Evolutionary conservation across 1,284 basidiomycete species (phyloP).

Genomic region (Cryptococcus neoformans): DNA sequence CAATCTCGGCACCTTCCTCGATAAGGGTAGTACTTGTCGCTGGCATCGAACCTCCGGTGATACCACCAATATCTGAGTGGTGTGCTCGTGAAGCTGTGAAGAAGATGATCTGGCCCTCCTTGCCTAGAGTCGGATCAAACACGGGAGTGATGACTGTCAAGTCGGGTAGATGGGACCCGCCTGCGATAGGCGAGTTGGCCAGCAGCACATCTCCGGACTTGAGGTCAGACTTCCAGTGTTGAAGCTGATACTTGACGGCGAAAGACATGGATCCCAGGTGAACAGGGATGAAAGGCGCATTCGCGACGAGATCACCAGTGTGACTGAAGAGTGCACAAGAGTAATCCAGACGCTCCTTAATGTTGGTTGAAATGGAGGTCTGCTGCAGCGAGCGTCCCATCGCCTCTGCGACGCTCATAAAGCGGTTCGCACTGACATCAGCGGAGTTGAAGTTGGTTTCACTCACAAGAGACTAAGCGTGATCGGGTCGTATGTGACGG

Average conservation of each 20-base stretch:
- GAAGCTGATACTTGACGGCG: slow-evolving; percentile 35
- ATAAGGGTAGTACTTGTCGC: slow-evolving; percentile 50
- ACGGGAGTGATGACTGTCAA: slow-evolving; percentile 48
- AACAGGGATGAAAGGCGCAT: slow-evolving; percentile 25
- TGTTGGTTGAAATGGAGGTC: slow-evolving; percentile 50
- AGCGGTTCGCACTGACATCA: slow-evolving; percentile 33
- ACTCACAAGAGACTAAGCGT: no score
- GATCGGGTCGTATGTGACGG: no score
- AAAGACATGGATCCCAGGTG: slow-evolving; percentile 39
- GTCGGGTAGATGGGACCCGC: slow-evolving; percentile 53
- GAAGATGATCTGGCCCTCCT: slow-evolving; percentile 34
- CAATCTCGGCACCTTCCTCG: slow-evolving; percentile 52
- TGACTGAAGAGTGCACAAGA: slow-evolving; percentile 51
- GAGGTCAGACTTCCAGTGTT: slow-evolving; percentile 25
- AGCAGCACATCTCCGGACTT: slow-evolving; percentile 51
- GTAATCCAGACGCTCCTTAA: slow-evolving; percentile 44
- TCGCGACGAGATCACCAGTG: slow-evolving; percentile 52
- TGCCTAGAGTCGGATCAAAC: slow-evolving; percentile 11
- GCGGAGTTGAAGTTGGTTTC: slow-evolving; percentile 8
- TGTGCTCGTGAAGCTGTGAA: slow-evolving; percentile 44
- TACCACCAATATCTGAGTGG: slow-evolving; percentile 48
- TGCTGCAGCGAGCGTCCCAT: slow-evolving; percentile 55
- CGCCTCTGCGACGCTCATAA: slow-evolving; percentile 52
- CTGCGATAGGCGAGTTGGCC: slow-evolving; percentile 53
- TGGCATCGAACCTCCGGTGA: slow-evolving; percentile 52